Evolutionary conservation across 352 stramenopile species (phyloP), one percentile per base, ranked within the genome.

Genomic region (Pythium utonaiense): DNA sequence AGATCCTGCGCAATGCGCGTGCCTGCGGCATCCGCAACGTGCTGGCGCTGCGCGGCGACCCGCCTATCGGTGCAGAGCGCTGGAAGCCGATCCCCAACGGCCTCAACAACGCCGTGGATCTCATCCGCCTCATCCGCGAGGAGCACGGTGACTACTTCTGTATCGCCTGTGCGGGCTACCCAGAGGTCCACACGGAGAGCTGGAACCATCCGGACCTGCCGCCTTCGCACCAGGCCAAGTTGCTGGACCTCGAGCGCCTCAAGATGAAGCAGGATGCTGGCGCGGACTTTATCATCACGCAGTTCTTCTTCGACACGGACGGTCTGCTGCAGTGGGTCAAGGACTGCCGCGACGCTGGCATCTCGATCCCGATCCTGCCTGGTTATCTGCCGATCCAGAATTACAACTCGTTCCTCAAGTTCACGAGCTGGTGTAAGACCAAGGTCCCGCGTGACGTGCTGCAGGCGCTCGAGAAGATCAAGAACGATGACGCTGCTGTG

Each of bases 261-360:
- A 99, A 99, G 75, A 73, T 93, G 30, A 99, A 98, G 64, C 80
- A 91, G 61, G 97, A 99, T 71, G 96, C 96, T 40, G 97, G 97
- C 44, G 96, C 94, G 27, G 95, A 99, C 66, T 97, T 99, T 27
- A 98, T 99, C 71, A 98, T 99, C 71, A 99, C 96, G n/a, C 97
- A 99, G 88, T 99, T 99, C 90, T 99, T 99, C 75, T 99, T 99
- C 67, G 97, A 99, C 70, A 85, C 93, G 27, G 88, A 97, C 65
- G 96, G 98, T 44, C 98, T 98, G 82, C 80, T 96, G 41, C 80
- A 86, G 55, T 99, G 98, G 80, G 90, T 99, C 38, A 75, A 94
- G n/a, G 93, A 98, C 64, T 97, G 88, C 70, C 80, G 91, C 55
- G 74, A 78, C 31, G 73, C 78, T 36, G 97, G 96, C 52, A 99